Conservation (phyloP, 345 rosid species). For the Arabis hirsuta region DNA sequence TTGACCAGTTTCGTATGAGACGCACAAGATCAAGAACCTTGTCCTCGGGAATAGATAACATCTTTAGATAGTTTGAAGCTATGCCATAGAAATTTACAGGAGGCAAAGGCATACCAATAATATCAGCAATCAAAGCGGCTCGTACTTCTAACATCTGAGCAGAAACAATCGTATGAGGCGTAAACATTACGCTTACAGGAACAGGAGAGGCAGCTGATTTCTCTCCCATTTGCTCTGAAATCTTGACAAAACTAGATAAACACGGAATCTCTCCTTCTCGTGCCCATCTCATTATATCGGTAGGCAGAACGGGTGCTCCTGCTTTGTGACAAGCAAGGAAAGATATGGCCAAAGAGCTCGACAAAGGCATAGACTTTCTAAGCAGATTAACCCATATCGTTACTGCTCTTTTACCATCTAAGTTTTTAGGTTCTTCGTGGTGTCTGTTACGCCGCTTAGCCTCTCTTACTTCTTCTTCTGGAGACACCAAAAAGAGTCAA, state of each 20-base stretch:
- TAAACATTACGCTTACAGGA: slow-evolving; percentile 63
- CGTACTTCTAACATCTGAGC: slow-evolving; percentile 60
- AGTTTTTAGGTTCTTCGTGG: slow-evolving; percentile 54
- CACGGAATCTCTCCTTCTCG: slow-evolving; percentile 76
- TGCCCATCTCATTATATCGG: slow-evolving; percentile 74
- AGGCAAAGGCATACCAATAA: slow-evolving; percentile 66
- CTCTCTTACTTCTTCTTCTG: slow-evolving; percentile 45
- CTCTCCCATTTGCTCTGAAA: slow-evolving; percentile 57
- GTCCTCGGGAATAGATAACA: slow-evolving; percentile 58
- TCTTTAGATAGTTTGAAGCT: slow-evolving; percentile 60
- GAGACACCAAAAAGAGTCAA: neutral
- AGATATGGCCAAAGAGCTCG: slow-evolving; percentile 67
- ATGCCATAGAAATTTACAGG: slow-evolving; percentile 74
- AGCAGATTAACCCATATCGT: slow-evolving; percentile 64
- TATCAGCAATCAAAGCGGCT: slow-evolving; percentile 69
- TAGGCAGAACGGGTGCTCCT: slow-evolving; percentile 69
- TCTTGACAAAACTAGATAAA: slow-evolving; percentile 62
- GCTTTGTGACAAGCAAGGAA: slow-evolving; percentile 76
- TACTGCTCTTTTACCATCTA: slow-evolving; percentile 64
- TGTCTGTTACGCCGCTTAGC: slow-evolving; percentile 33
- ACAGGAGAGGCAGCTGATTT: slow-evolving; percentile 66
- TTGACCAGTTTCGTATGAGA: slow-evolving; percentile 63
- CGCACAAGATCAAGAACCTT: slow-evolving; percentile 62
- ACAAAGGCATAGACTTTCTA: slow-evolving; percentile 56
- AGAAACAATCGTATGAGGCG: slow-evolving; percentile 55